Evolutionary conservation across 768 basidiomycete genomes (phyloP), one percentile per base, ranked within the genome.

Genomic region (Calocybe cyanea): DNA sequence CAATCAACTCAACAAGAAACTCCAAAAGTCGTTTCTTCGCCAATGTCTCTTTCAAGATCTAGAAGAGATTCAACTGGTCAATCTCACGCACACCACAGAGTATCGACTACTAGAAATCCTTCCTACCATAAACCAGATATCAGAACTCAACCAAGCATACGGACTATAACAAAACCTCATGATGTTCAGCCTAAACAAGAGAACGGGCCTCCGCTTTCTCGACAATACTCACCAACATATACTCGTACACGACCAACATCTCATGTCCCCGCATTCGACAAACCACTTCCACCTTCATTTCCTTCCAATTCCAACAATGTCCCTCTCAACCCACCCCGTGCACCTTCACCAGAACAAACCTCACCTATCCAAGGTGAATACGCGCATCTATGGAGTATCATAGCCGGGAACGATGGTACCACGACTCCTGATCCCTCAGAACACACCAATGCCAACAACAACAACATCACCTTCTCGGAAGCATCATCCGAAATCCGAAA

Each of bases 21-120:
- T 23, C 63, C 54, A 38, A 59, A 63, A 34, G 53, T 66, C 7
- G 67, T 70, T 7, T 70, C 73, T 8, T 57, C 60, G 7, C 72
- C 70, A 2, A 70, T 70, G 66, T 32, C 56, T n/a, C 63, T 70
- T 11, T 54, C 60, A 7, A 49, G 59, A 49, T 58, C 56, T 47
- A 48, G 66, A 51, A 58, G 52, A 47, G 60, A 58, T 49, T 46
- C 32, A 14, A 41, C 37, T 8, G 52, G 39, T 48, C 53, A 41
- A 28, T 43, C 39, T 41, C 52, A 49, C 20, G 24, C 34, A 30
- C 25, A 39, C 44, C 42, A 50, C 33, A 45, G 35, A 24, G 43
- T 23, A 19, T 39, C 40, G 34, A 19, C 44, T 15, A 44, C 38
- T 33, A 40, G 42, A n/a, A 51, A 20, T 23, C 47, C 37, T 31